Evolutionary conservation across 495 filamentous ascomycete genomes (phyloP).

Genomic region (Sporormia fimetaria): DNA sequence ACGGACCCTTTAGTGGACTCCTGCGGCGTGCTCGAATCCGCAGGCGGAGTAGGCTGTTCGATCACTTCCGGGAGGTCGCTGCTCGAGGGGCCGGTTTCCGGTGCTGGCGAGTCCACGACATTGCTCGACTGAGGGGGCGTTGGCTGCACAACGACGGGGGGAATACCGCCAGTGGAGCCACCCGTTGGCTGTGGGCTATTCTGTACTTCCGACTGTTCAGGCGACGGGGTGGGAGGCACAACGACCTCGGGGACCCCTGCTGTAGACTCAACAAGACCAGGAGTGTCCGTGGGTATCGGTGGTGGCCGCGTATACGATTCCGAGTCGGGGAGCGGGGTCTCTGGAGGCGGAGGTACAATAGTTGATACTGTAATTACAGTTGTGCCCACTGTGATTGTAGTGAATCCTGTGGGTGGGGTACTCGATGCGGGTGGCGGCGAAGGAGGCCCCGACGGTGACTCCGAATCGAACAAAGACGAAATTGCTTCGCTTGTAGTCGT

Average conservation of each 20-base stretch:
- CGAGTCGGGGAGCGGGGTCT: too few relatives aligned
- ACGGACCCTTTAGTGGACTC: neutral
- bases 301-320: too few relatives aligned
- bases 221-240: too few relatives aligned
- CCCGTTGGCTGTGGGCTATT: too few relatives aligned
- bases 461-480: slow-evolving; percentile 8
- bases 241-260: slow-evolving; percentile 7
- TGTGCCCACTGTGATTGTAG: too few relatives aligned
- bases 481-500: slow-evolving; percentile 20
- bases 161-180: slow-evolving; percentile 3
- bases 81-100: neutral
- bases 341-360: too few relatives aligned
- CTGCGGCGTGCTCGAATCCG: neutral
- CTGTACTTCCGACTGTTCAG: too few relatives aligned
- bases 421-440: slow-evolving; percentile 5
- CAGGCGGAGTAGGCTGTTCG: neutral
- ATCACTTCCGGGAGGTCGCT: neutral
- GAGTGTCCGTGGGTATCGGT: slow-evolving; percentile 2
- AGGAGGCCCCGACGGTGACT: slow-evolving; percentile 2
- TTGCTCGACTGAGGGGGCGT: neutral
- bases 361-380: too few relatives aligned
- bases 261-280: slow-evolving; percentile 1
- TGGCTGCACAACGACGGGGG: slow-evolving; percentile 7
- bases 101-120: neutral
- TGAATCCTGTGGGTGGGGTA: neutral